These are phyloP conservation scores for Penstemon davidsonii DNA, from an alignment of 257 asterid species.

Conservation along the genomic window DNA sequence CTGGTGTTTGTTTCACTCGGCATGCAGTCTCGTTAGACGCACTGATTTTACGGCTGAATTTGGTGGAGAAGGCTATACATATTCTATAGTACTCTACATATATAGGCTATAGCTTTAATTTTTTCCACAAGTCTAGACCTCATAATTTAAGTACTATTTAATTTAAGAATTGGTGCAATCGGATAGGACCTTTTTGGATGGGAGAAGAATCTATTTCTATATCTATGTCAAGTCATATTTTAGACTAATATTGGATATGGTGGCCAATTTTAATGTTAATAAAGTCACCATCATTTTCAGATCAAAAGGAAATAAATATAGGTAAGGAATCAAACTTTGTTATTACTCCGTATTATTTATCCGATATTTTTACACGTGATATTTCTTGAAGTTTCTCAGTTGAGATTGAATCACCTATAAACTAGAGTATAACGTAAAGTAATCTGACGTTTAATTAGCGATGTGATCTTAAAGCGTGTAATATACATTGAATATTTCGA, in stretches of 20 bases:
- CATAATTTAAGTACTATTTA: not conserved
- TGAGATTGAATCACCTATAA: no score
- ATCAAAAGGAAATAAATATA: not conserved
- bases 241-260: slow-evolving; percentile 27
- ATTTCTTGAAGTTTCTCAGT: no score
- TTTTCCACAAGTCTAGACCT: not conserved
- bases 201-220: slow-evolving; percentile 26
- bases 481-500: no score
- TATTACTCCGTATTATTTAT: no score
- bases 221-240: slow-evolving; percentile 30
- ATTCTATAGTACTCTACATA: not conserved
- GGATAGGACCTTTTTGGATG: slow-evolving; percentile 19
- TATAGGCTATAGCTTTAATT: not conserved
- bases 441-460: no score
- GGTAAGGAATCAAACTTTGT: not conserved
- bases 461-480: no score
- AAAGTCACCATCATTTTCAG: not conserved
- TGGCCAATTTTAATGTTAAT: slow-evolving; percentile 11
- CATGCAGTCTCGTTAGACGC: not conserved
- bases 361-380: no score
- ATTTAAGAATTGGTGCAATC: slow-evolving; percentile 24
- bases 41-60: slow-evolving; percentile 26
- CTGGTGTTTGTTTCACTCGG: not conserved
- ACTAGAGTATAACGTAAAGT: no score
- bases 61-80: not conserved